Evolutionary conservation across 2,329 filamentous ascomycete genomes (phyloP), one percentile per base, ranked within the genome.

Genomic region (Didymella glomerata): DNA sequence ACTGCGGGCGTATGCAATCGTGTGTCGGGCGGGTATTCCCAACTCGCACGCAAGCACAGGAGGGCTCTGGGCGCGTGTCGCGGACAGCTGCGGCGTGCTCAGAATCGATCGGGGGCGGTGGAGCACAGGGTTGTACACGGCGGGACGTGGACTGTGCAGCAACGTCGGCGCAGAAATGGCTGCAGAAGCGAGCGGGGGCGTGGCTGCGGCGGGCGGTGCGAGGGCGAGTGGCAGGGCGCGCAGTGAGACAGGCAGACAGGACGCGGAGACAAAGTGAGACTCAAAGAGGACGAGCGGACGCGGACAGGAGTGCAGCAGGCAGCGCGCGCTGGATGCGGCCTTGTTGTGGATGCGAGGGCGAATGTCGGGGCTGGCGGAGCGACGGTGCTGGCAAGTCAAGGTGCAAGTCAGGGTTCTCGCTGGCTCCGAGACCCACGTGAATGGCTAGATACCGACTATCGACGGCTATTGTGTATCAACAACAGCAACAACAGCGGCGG

Each of bases 371-470:
- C 52, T 27, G 34, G 54, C 54, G 54, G 54, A 44, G 46, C 53
- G 38, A 30, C 41, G 48, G 54, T 47, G 54, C 34, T 52, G 48
- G 48, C 54, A 45, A 36, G 54, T 40, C 54, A 18, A 57, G 30
- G 45, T 32, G 55, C 49, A 45, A 27, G 65, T 48, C 51, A 57
- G 49, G 57, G 60, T 54, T 47, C 52, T 60, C 41, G 62, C 51
- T 64, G 66, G 65, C 65, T 66, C 56, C 63, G 68, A 68, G 67
- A 67, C 64, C 68, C 70, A 73, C 71, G 71, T 69, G 68, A 72
- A 70, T 56, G 51, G 52, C 52, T 56, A 41, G 56, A 41, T 48
- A 38, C 30, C 40, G 41, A 51, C 54, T 50, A 46, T 40, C 41
- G 41, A 41, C 44, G 48, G 50, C 61, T 65, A 59, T 61, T 61